A percentile compares a stretch with the other conserved stretches of the same genome.
Evolutionary conservation across 257 asterid genomes (phyloP).

Genomic region (Fraxinus anomala): DNA sequence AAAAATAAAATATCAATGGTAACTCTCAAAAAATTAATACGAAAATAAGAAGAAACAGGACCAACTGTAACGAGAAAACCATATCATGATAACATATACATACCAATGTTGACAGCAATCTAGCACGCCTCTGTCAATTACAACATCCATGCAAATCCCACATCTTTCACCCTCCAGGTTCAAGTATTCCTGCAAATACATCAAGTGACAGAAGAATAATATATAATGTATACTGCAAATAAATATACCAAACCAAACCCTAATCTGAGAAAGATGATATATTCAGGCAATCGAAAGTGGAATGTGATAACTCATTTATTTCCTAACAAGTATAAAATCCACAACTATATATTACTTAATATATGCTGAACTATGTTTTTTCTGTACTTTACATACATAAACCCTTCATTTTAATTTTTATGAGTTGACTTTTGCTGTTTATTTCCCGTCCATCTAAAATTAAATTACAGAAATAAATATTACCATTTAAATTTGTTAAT

Average conservation of each 20-base stretch:
- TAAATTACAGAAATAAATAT: background rate
- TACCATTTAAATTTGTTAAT: background rate
- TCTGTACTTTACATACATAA: background rate
- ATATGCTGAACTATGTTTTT: background rate
- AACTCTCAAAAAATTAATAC: constrained; percentile 5
- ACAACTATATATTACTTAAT: background rate
- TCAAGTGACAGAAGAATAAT: background rate
- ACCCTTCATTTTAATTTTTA: background rate
- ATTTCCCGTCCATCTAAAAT: background rate
- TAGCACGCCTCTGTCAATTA: constrained; percentile 89
- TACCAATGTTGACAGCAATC: constrained; percentile 99
- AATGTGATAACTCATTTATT: background rate
- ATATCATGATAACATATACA: constrained; percentile 25
- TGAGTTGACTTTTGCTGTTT: background rate
- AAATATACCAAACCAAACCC: background rate
- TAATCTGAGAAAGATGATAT: background rate
- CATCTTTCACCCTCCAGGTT: constrained; percentile 84
- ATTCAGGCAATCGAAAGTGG: background rate
- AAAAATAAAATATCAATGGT: background rate
- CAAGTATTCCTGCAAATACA: constrained; percentile 58
- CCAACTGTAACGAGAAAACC: constrained; percentile 14
- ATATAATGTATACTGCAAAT: background rate
- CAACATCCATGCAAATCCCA: constrained; percentile 92
- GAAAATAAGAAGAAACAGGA: background rate
- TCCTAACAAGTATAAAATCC: background rate